These are phyloP conservation scores for Meyerozyma smithsonii DNA, from an alignment of 1,139 yeast species.

Conservation along the genomic window DNA sequence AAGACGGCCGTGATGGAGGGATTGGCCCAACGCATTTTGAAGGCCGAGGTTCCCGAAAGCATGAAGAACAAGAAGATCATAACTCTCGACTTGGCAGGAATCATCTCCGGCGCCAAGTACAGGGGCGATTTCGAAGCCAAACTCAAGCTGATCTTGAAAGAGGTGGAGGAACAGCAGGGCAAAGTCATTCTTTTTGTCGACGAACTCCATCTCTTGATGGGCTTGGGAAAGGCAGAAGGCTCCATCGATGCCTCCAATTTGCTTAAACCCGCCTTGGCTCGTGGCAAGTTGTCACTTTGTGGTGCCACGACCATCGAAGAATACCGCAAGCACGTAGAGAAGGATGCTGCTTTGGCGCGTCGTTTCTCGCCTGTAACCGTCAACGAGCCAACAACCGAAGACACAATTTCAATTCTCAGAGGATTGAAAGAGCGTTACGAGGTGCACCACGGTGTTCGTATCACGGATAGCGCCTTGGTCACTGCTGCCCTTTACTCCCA, in stretches of 20 bases:
- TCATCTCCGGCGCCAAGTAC: constrained; percentile 91
- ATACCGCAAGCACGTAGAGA: constrained; percentile 80
- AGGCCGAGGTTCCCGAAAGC: constrained; percentile 92
- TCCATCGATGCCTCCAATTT: constrained; percentile 93
- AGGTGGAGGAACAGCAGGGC: constrained; percentile 79
- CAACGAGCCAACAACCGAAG: constrained; percentile 88
- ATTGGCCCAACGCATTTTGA: constrained; percentile 83
- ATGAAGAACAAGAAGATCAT: constrained; percentile 81
- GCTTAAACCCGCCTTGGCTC: constrained; percentile 88
- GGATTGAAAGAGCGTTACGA: constrained; percentile 93
- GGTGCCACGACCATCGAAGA: constrained; percentile 95
- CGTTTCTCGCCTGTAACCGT: constrained; percentile 87
- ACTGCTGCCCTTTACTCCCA: constrained; percentile 90
- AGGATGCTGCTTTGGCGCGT: constrained; percentile 88
- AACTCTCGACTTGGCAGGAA: constrained; percentile 80
- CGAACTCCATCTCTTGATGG: constrained; percentile 86
- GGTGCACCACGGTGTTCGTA: constrained; percentile 97
- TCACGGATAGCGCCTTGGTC: constrained; percentile 87
- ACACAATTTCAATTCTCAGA: constrained; percentile 85
- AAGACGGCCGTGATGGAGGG: constrained; percentile 97
- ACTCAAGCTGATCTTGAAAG: constrained; percentile 76
- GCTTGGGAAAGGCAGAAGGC: constrained; percentile 93
- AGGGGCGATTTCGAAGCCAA: constrained; percentile 96
- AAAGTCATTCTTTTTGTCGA: constrained; percentile 81
- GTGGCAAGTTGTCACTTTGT: constrained; percentile 89